Evolutionary conservation across 2,329 filamentous ascomycete genomes (phyloP).

Genomic region (Penicillium corylophilum): DNA sequence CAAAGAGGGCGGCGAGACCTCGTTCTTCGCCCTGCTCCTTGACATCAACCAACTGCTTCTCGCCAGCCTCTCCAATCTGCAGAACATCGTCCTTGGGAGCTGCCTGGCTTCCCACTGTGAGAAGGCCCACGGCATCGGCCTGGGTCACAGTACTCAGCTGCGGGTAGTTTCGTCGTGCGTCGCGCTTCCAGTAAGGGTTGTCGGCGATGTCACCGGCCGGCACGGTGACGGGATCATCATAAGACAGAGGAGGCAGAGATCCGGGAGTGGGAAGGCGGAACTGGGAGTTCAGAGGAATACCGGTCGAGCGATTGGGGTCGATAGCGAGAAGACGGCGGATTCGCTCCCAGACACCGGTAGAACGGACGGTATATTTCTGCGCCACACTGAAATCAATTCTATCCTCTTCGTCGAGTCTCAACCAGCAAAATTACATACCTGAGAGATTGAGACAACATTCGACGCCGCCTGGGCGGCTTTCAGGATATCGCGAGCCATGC

Average conservation of each 20-base stretch:
- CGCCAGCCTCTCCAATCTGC: conserved; percentile 72
- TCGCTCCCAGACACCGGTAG: conserved; percentile 80
- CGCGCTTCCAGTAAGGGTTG: conserved; percentile 96
- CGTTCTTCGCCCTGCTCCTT: conserved; percentile 71
- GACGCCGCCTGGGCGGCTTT: conserved; percentile 42
- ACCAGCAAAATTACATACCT: conserved; percentile 28
- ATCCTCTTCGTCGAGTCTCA: background rate
- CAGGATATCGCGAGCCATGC: conserved; percentile 37
- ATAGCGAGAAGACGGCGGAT: conserved; percentile 76
- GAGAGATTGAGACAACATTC: conserved; percentile 36
- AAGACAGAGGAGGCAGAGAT: conserved; percentile 65
- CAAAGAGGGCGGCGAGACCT: conserved; percentile 71
- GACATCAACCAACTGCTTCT: conserved; percentile 71
- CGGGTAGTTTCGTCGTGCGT: conserved; percentile 79
- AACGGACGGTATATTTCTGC: conserved; percentile 96
- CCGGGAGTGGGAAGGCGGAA: conserved; percentile 86
- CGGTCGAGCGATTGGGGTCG: conserved; percentile 84
- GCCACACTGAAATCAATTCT: background rate
- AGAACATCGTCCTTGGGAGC: conserved; percentile 73
- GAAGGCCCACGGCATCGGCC: conserved; percentile 78
- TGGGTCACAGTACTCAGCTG: conserved; percentile 76
- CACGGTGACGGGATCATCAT: conserved; percentile 78
- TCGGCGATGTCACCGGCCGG: conserved; percentile 87
- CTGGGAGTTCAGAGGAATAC: conserved; percentile 88
- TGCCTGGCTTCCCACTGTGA: conserved; percentile 79